A percentile compares a stretch with the other conserved stretches of the same genome.
phyloP scores from a whole-genome alignment of 225 moss, liverwort and hornwort genomes.

The Pleurozium schreberi region DNA sequence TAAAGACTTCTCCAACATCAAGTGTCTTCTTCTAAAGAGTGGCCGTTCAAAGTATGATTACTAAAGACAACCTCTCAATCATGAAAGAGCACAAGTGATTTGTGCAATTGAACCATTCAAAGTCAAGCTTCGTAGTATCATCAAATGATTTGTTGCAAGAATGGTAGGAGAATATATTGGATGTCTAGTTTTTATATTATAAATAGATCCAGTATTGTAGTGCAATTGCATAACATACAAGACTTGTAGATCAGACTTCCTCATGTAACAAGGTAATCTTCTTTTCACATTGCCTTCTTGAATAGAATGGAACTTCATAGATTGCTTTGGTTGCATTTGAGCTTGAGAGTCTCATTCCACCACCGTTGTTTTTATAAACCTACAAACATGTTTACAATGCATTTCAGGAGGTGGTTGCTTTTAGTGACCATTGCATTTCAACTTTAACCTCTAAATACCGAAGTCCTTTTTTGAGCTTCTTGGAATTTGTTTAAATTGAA shows the following conservation, averaged over 20 bases:
- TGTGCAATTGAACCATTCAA: not conserved
- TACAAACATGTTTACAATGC: not conserved
- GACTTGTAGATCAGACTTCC: not conserved
- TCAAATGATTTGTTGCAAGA: not conserved
- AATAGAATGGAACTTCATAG: not conserved
- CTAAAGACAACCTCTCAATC: not conserved
- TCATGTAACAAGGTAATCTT: not conserved
- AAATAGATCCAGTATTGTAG: not conserved
- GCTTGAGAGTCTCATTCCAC: not conserved
- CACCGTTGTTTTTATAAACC: not conserved
- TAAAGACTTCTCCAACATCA: constrained; percentile 15
- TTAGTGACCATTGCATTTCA: no score
- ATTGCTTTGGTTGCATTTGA: not conserved
- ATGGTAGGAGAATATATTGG: not conserved
- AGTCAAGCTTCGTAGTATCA: not conserved
- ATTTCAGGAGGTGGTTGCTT: no score
- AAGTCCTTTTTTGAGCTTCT: no score
- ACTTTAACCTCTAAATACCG: no score
- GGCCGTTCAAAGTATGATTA: constrained; percentile 36
- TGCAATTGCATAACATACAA: not conserved
- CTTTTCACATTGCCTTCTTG: not conserved
- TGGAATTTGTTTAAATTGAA: no score
- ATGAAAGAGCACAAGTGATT: not conserved
- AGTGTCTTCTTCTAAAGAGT: constrained; percentile 32
- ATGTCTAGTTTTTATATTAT: not conserved